Evolutionary conservation across 2,329 filamentous ascomycete genomes (phyloP), one percentile per base, ranked within the genome.

Genomic region (Colletotrichum lini): DNA sequence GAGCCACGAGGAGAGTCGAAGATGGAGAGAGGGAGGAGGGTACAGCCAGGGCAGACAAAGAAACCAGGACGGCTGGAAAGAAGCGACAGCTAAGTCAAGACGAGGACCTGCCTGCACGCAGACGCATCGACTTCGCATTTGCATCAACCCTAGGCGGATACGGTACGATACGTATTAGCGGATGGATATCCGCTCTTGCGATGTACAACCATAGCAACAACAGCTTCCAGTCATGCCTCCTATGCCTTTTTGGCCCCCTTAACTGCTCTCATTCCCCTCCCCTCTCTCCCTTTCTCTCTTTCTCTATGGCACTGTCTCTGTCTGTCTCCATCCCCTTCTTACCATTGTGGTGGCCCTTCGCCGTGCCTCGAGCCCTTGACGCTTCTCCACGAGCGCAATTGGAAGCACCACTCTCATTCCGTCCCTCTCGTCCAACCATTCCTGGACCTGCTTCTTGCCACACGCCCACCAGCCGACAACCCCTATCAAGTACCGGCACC

Each of bases 361-460:
- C 16, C n/a, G 4, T 35, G 12, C 16, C 26, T 54, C 26, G 12
- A 18, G 9, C 9, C n/a, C 26, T n/a, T 54, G 30, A 38, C n/a
- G 9, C 26, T n/a, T 35, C 26, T 13, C 9, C 16, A 16, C 23
- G 50, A 35, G 16, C 50, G 50, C 50, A 53, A 35, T 2, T 3
- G 35, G 50, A 16, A 53, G 50, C 8, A 35, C 16, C 26, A 4
- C n/a, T 10, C 52, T 38, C 30, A 15, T 54, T 35, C 52, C 21
- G 35, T 18, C 52, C 35, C 16, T 18, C 18, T 60, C 7, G 10
- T 60, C 52, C 23, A 67, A 58, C 26, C 26, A 65, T 71, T 62
- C 57, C 68, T 67, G 65, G 57, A 62, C 53, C 56, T 35, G 56
- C 54, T 45, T 62, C 40, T 70, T 47, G 63, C 67, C 63, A 70